Evolutionary conservation across 306 rosid genomes (phyloP), one percentile per base, ranked within the genome.

Genomic region (Malus asiatica): DNA sequence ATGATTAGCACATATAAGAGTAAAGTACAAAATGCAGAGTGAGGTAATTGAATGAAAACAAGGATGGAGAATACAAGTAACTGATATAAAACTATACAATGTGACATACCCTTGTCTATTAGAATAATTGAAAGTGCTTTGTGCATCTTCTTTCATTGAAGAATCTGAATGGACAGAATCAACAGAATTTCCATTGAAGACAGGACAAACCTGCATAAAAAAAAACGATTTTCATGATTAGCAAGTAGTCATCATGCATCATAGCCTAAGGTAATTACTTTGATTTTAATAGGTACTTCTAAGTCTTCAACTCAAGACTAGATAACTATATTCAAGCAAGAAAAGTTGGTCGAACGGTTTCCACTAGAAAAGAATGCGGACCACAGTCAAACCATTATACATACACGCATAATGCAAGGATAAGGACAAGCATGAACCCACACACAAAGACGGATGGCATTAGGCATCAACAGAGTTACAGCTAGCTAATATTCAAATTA

Each of bases 81-180:
- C 20, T 77, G 67, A 72, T 67, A 59, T 51, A 51, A 51, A 18
- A 51, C 8, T 15, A 48, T 51, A 51, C 18, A 16, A 51, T 22
- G 68, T 52, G 78, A 75, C 88, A 80, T 90, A 96, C 99, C 96
- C 93, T 81, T 87, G 99, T 80, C 80, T 87, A 62, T 73, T 81
- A 73, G 91, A 80, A 77, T 71, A 76, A 83, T 81, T 89, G 77
- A 79, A 83, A 79, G 96, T 88, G 81, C 99, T 96, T 25, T 96
- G 96, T 30, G 97, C 99, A 79, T 92, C 99, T 84, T 92, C 99
- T 83, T 81, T 92, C 88, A 87, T 88, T 33, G 97, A 88, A 82
- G 89, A 84, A 87, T 90, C 93, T 57, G 85, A 89, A 83, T 83
- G 86, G 35, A 73, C 80, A 22, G 90, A 87, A 83, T 95, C 91